Base-by-base conservation (phyloP, 2,329 filamentous ascomycete species). In the Colletotrichum lindemuthianum region DNA sequence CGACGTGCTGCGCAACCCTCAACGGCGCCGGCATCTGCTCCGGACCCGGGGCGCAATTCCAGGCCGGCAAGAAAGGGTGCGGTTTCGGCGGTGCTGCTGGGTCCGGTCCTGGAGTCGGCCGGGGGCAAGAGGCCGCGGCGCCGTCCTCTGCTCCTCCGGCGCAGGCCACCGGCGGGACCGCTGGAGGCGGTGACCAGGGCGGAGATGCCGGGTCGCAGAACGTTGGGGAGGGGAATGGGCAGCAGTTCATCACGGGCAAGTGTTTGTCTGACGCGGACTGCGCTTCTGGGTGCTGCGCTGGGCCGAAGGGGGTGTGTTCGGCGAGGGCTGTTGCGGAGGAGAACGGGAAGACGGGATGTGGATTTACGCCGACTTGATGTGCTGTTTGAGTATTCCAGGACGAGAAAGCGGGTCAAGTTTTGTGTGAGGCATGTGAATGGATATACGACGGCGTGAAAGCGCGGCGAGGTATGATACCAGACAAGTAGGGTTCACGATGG, bases 201-300 rank as follows among this genome's bases (percentile, higher is more conserved):
- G 49, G 48, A 6, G 36, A 56, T 8, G 72, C 24, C 24, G 24
- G 71, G 2, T 68, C 63, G 34, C 64, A 66, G 57, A 72, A 71
- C 59, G 67, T 73, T 15, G 71, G 72, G 2, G 69, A 67, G 48
- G 72, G 69, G 1, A 43, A 61, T 8, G 72, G 69, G 6, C 48
- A 63, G 50, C 72, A 73, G 57, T 73, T 73, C 66, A 73, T 74
- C 66, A 72, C 70, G 6, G 72, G 72, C 4, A 59, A 54, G 8
- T 74, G 72, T 59, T 12, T 67, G 9, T 65, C 64, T 47, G 50
- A 72, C 44, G 69, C 69, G 13, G 72, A 74, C 59, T 76, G 74
- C 55, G 70, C 69, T 2, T 74, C 73, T 15, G 66, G 58, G n/a
- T 76, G 74, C 69, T 76, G 74, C 41, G 73, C 73, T 15, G 67